A percentile compares a stretch with the other conserved stretches of the same genome.
Conservation (phyloP, 2,329 filamentous ascomycete species). For the Colletotrichum sp. region DNA sequence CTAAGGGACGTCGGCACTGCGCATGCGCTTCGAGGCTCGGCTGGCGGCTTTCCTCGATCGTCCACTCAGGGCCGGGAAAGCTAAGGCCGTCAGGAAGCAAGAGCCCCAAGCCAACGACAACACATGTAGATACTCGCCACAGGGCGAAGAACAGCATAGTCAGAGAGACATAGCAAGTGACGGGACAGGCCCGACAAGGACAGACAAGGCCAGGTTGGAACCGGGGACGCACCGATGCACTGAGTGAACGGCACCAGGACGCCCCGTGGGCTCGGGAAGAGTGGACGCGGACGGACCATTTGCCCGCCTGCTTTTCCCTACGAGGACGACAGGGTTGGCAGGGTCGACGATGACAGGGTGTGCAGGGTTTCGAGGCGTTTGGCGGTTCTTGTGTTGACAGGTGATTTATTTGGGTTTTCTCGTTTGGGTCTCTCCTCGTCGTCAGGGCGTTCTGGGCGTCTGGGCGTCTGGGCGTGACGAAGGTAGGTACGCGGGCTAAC, state of each 20-base stretch:
- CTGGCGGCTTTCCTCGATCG: not conserved
- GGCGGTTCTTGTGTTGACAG: not conserved
- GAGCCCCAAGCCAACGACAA: not conserved
- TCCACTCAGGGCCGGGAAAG: not conserved
- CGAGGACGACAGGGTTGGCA: not conserved
- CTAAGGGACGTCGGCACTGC: not conserved
- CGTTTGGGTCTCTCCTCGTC: not conserved
- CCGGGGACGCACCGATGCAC: constrained; percentile 8
- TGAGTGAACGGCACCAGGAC: constrained; percentile 8
- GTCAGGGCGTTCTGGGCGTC: not conserved
- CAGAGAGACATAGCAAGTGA: not conserved
- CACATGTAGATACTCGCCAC: not conserved
- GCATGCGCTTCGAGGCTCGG: not conserved
- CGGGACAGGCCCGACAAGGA: constrained; percentile 1
- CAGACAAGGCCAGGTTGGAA: not conserved
- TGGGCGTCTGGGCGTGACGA: not conserved
- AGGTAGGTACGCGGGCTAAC: too few relatives aligned
- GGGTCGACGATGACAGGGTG: not conserved
- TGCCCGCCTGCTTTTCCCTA: not conserved
- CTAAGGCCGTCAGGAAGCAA: not conserved
- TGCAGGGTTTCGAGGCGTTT: not conserved
- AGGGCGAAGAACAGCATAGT: too few relatives aligned
- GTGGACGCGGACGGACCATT: constrained; percentile 19
- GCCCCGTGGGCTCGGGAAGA: constrained; percentile 21
- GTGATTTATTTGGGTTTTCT: not conserved